These are phyloP conservation scores for Pyrenophora graminea DNA, from an alignment of 2,329 filamentous ascomycete genomes.

Conservation along the genomic window DNA sequence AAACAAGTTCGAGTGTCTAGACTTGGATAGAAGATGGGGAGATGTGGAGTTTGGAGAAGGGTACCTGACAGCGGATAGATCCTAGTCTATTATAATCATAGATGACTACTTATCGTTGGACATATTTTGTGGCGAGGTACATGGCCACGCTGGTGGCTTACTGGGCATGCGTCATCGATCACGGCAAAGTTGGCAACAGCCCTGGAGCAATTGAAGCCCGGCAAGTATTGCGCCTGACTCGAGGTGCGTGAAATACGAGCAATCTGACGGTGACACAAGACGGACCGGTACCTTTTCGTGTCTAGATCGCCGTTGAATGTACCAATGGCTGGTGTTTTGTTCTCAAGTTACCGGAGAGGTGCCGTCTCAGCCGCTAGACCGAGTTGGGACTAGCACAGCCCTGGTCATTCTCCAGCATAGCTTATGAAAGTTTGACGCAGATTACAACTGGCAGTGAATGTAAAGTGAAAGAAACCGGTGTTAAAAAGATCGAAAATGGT, in stretches of 20 bases:
- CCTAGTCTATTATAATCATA: slow-evolving; percentile 8
- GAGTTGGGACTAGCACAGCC: neutral
- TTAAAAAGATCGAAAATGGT: no score
- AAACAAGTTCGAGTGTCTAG: neutral
- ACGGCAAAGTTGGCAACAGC: slow-evolving; percentile 33
- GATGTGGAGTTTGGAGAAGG: neutral
- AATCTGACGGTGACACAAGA: neutral
- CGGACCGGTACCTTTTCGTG: neutral
- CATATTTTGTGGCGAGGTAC: slow-evolving; percentile 26
- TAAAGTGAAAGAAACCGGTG: no score
- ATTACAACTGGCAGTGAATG: no score
- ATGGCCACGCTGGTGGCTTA: slow-evolving; percentile 18
- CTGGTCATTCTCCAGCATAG: neutral
- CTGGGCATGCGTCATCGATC: slow-evolving; percentile 41
- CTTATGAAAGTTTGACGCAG: neutral
- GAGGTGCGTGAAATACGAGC: neutral
- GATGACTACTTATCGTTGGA: slow-evolving; percentile 13
- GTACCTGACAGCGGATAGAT: slow-evolving; percentile 3
- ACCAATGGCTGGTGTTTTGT: neutral
- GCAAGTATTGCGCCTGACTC: slow-evolving; percentile 14
- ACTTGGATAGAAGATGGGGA: neutral
- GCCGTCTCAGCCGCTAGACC: slow-evolving; percentile 2
- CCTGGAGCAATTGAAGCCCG: slow-evolving; percentile 11
- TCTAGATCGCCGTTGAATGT: neutral
- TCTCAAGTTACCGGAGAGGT: neutral